Conservation (phyloP, 2,329 filamentous ascomycete genomes). For the Metarhizium robertsii region DNA sequence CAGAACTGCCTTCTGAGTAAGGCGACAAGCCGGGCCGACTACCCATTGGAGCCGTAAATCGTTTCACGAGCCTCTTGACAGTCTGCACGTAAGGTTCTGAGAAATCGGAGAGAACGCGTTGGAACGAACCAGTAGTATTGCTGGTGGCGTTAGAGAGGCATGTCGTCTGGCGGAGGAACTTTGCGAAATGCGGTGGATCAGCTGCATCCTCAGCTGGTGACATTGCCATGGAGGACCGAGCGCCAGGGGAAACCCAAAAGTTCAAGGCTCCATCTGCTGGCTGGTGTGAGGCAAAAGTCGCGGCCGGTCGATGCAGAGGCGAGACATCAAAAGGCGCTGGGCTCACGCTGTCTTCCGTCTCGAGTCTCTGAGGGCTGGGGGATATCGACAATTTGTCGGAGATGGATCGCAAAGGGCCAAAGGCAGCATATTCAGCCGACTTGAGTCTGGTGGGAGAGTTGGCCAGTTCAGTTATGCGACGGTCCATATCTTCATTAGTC, state of each 20-base stretch:
- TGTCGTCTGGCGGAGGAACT: slow-evolving; percentile 24
- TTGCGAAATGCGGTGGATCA: slow-evolving; percentile 10
- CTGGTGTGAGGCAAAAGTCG: neutral
- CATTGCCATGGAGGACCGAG: neutral
- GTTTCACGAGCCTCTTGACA: slow-evolving; percentile 29
- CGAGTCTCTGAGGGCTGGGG: neutral
- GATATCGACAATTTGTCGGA: slow-evolving; percentile 5
- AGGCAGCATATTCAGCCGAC: neutral
- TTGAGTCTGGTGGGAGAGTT: slow-evolving; percentile 25
- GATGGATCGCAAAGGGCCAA: neutral
- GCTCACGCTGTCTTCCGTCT: slow-evolving; percentile 4
- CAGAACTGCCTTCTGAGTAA: neutral
- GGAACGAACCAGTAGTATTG: slow-evolving; percentile 26
- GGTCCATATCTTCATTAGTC: slow-evolving; percentile 39
- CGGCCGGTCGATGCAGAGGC: neutral
- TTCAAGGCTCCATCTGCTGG: neutral
- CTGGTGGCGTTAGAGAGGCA: slow-evolving; percentile 29
- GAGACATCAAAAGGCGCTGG: slow-evolving; percentile 1
- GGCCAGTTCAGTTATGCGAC: slow-evolving; percentile 36
- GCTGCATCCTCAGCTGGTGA: neutral
- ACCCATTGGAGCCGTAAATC: slow-evolving; percentile 24
- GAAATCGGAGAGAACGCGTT: slow-evolving; percentile 22
- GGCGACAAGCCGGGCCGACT: slow-evolving; percentile 15
- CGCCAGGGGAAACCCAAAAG: neutral
- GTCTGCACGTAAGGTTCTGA: slow-evolving; percentile 23